These are phyloP conservation scores for Hypoxylon lienhwacheense DNA, from an alignment of 495 filamentous ascomycete genomes.

Conservation along the genomic window DNA sequence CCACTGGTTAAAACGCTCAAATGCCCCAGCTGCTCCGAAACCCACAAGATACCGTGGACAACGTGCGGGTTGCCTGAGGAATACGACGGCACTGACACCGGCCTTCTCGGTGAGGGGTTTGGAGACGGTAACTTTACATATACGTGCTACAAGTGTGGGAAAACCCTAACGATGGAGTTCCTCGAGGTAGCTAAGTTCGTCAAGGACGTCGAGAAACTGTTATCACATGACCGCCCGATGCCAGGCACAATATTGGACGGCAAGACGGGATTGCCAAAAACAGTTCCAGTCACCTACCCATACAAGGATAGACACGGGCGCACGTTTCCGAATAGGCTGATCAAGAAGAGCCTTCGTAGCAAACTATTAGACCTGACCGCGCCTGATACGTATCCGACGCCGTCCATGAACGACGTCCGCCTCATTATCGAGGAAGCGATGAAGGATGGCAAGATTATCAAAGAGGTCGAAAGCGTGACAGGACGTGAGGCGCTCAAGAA, in stretches of 20 bases:
- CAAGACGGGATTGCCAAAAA: slow-evolving; percentile 41
- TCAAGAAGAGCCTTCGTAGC: slow-evolving; percentile 47
- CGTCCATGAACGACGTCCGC: slow-evolving; percentile 49
- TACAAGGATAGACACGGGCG: slow-evolving; percentile 34
- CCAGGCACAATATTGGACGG: slow-evolving; percentile 63
- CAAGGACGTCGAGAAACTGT: slow-evolving; percentile 52
- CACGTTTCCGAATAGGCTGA: slow-evolving; percentile 64
- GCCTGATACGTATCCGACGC: slow-evolving; percentile 20
- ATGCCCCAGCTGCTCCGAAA: slow-evolving; percentile 59
- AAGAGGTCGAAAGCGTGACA: slow-evolving; percentile 33
- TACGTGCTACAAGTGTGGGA: slow-evolving; percentile 51
- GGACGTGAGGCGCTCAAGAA: neutral
- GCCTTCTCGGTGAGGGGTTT: slow-evolving; percentile 57
- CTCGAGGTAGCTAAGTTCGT: slow-evolving; percentile 61
- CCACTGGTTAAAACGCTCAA: slow-evolving; percentile 48
- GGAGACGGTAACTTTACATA: slow-evolving; percentile 62
- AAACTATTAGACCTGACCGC: slow-evolving; percentile 42
- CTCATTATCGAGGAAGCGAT: slow-evolving; percentile 49
- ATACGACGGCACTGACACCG: slow-evolving; percentile 10
- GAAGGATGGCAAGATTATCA: slow-evolving; percentile 28
- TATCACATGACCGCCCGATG: slow-evolving; percentile 54
- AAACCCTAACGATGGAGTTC: slow-evolving; percentile 54
- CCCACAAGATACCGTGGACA: slow-evolving; percentile 62
- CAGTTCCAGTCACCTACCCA: neutral
- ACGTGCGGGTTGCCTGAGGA: slow-evolving; percentile 47